phyloP scores from a whole-genome alignment of 228 moss, liverwort and hornwort species.

The Sphagnum magellanicum region DNA sequence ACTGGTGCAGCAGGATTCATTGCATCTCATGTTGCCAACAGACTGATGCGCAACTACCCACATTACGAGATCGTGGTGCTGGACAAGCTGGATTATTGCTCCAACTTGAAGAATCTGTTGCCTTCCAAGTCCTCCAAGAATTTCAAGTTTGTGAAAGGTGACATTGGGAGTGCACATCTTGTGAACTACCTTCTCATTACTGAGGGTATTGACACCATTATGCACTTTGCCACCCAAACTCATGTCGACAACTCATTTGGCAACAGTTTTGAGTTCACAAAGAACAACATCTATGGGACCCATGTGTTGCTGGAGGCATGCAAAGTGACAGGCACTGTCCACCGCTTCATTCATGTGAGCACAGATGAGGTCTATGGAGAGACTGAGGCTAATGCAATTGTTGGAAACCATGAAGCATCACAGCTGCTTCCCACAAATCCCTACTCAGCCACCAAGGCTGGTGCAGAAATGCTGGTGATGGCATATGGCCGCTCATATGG shows the following conservation, averaged over 20 bases:
- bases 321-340: slow-evolving; percentile 69
- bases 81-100: slow-evolving; percentile 88
- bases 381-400: slow-evolving; percentile 77
- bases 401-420: slow-evolving; percentile 84
- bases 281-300: slow-evolving; percentile 88
- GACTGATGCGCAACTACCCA: slow-evolving; percentile 68
- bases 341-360: slow-evolving; percentile 78
- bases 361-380: slow-evolving; percentile 87
- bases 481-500: slow-evolving; percentile 72
- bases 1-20: slow-evolving; percentile 83
- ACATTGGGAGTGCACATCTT: slow-evolving; percentile 75
- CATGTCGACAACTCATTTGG: slow-evolving; percentile 94
- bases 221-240: slow-evolving; percentile 87
- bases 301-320: slow-evolving; percentile 85
- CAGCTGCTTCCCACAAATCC: slow-evolving; percentile 80
- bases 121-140: slow-evolving; percentile 55
- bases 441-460: slow-evolving; percentile 75
- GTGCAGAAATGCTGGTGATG: slow-evolving; percentile 89
- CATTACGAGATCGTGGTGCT: slow-evolving; percentile 79
- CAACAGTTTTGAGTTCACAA: slow-evolving; percentile 83
- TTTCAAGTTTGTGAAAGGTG: slow-evolving; percentile 86
- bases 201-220: slow-evolving; percentile 82
- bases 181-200: slow-evolving; percentile 71
- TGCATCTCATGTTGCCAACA: slow-evolving; percentile 73
- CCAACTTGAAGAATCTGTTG: slow-evolving; percentile 70